Base-by-base conservation (phyloP, 1,284 basidiomycete genomes). In the Ceratobasidium sp. region DNA sequence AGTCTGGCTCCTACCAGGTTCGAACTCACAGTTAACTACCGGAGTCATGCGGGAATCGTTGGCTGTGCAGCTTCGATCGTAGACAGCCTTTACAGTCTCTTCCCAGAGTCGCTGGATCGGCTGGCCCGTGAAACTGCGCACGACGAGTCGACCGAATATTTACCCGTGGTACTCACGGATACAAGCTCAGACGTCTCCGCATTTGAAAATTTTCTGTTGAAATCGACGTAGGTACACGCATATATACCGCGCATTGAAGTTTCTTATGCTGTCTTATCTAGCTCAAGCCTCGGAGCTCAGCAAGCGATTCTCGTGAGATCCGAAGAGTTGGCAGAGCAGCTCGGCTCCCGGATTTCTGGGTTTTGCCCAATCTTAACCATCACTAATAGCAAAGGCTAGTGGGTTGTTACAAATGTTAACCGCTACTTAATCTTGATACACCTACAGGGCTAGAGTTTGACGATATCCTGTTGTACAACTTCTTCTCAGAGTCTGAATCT, bases 381-480 rank as follows among this genome's bases (percentile, higher is more conserved):
- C 18, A 30, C 44, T 1, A 33, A 70, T 23, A 49, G 56, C 44
- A 70, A 70, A 51, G 67, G 67, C 60, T 21, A 38, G 48, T 21
- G 2, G 6, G 8, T 18, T 7, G 14, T 3, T 1, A n/a, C n/a
- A n/a, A n/a, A n/a, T n/a, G n/a, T n/a, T n/a, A n/a, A n/a, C 14
- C n/a, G 6, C 3, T 3, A 7, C 6, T 8, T 48, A 9, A 8
- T 8, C 9, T n/a, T 18, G 38, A 4, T 12, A 48, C 7, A n/a
- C 44, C n/a, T 48, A 7, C 23, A 78, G 90, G 90, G 0, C 80
- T 91, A 0, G 90, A 91, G 77, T 91, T 91, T 76, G 84, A 90
- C 75, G 89, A 91, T 72, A 88, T 91, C 3, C 80, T 92, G 1
- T 76, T 92, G 1, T 91, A 86, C 76, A 86, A 90, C 73, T 90